Percentiles rank a stretch among this genome's conserved stretches.
Evolutionary conservation across 2,329 filamentous ascomycete genomes (phyloP).

Genomic region (Eurotiales sp.): DNA sequence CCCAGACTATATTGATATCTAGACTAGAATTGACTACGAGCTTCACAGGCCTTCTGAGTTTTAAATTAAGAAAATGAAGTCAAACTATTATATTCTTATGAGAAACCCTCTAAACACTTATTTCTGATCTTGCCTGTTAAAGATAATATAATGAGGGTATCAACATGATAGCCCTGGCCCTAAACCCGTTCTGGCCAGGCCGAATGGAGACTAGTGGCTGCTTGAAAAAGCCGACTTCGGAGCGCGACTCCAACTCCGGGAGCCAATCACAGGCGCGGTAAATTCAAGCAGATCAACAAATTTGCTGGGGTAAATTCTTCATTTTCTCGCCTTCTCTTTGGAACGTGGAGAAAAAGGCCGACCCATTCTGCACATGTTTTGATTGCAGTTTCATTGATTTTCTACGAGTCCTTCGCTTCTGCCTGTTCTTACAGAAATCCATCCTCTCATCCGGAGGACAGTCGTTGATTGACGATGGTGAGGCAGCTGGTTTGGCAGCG

Average conservation of each 20-base stretch:
- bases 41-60: no score
- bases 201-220: no score
- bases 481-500: conserved; percentile 39
- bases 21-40: no score
- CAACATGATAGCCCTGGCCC: neutral
- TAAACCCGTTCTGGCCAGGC: neutral
- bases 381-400: neutral
- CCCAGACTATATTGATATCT: no score
- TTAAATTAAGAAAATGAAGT: no score
- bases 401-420: neutral
- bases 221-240: conserved; percentile 15
- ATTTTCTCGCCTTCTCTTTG: conserved; percentile 1
- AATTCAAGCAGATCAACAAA: conserved; percentile 11
- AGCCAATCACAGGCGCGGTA: conserved; percentile 13
- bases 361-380: no score
- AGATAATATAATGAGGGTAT: no score
- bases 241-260: neutral
- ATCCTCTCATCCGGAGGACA: neutral
- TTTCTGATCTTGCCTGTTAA: no score
- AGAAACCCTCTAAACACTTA: no score
- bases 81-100: no score
- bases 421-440: neutral
- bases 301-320: conserved; percentile 10
- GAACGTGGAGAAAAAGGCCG: conserved; percentile 1
- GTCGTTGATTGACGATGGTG: conserved; percentile 27